A percentile compares a stretch with the other conserved stretches of the same genome.
Evolutionary conservation across 345 rosid species (phyloP).

Genomic region (Erucastrum elatum): DNA sequence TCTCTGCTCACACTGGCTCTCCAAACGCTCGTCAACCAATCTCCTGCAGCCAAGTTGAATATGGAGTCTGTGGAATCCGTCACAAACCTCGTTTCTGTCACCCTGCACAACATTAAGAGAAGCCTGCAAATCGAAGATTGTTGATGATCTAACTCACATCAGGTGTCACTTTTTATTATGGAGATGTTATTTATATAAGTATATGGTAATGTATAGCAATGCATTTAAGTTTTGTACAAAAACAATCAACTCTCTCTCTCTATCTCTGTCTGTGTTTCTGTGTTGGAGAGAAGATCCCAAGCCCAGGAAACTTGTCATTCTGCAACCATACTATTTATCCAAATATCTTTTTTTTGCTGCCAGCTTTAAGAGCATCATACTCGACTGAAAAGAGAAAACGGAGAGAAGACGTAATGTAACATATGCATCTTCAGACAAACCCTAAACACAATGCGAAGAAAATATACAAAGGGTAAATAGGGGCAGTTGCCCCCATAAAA

Average conservation of each 20-base stretch:
- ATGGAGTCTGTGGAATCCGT: constrained; percentile 83
- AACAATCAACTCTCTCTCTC: neutral
- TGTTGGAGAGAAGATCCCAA: too few species aligned
- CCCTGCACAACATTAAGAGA: constrained; percentile 71
- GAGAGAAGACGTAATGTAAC: too few species aligned
- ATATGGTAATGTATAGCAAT: constrained; percentile 32
- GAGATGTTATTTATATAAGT: constrained; percentile 20
- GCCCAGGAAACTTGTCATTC: too few species aligned
- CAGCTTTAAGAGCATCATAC: too few species aligned
- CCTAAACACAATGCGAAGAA: too few species aligned
- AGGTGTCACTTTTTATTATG: constrained; percentile 5
- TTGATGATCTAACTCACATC: constrained; percentile 39
- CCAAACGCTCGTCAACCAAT: constrained; percentile 64
- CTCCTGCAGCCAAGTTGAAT: constrained; percentile 69
- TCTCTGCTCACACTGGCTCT: constrained; percentile 80
- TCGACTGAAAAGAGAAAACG: too few species aligned
- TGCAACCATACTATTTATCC: neutral
- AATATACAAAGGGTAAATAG: too few species aligned
- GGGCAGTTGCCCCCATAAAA: too few species aligned
- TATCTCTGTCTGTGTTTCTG: neutral
- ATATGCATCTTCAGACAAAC: too few species aligned
- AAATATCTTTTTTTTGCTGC: neutral
- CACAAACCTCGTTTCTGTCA: constrained; percentile 73
- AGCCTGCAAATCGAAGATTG: constrained; percentile 84
- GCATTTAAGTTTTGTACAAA: constrained; percentile 32